Evolutionary conservation across 2,329 filamentous ascomycete species (phyloP), one percentile per base, ranked within the genome.

Genomic region (Arthrobotrys conoides): DNA sequence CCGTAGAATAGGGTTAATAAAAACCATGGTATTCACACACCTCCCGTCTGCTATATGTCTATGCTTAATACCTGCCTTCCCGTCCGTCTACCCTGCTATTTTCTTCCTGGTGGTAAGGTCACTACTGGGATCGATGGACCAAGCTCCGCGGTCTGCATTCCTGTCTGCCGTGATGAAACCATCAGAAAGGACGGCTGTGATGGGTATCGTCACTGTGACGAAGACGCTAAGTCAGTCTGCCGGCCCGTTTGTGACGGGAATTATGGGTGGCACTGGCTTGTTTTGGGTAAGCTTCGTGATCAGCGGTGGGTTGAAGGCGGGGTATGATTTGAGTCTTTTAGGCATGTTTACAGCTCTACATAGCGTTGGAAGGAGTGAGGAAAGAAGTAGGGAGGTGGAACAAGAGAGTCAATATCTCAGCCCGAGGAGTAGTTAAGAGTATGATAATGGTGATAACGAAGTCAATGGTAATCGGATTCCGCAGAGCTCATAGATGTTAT

Each of bases 191-290:
- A 93, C 91, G 0, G 90, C 90, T 0, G 88, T 92, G 10, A 90
- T 93, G 88, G 92, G 91, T 0, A 85, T 90, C 0, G 86, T 92
- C 2, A 93, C 92, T 80, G 88, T 91, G 0, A 88, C 91, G 30
- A 92, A 92, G 84, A 93, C 91, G 0, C 85, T 87, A 5, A 86
- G 87, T 4, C 88, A 91, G 82, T 90, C 88, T 72, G 82, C 89
- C 0, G 91, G 91, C 0, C 90, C 91, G 0, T 83, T 89, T 0
- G 85, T 91, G 18, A 92, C 91, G 0, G 92, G 91, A n/a, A 81
- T 89, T 0, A 82, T 93, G 53, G 89, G 89, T 0, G 86, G 87
- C 0, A 84, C 85, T 1, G 84, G 86, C 2, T 83, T 87, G 8
- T 91, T 91, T 82, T 90, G 90, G 85, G 85, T 90, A 1, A 87